These are phyloP conservation scores for Coemansia sp. DNA, from an alignment of 192 early-diverging fungal genomes.

Conservation along the genomic window DNA sequence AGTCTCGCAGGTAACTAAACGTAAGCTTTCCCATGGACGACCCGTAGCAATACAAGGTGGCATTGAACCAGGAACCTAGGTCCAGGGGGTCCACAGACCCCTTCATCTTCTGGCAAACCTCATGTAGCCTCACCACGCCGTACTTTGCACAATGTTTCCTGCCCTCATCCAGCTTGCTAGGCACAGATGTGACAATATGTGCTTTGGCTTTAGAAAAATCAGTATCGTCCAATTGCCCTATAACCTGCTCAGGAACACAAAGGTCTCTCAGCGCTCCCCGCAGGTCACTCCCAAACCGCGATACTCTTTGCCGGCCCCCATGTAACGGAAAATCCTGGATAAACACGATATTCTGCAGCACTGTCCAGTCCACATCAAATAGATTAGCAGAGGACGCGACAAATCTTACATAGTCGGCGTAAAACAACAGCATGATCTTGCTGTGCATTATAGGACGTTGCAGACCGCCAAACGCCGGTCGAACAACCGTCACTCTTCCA, in stretches of 20 bases:
- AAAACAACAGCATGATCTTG: constrained; percentile 66
- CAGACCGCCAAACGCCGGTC: constrained; percentile 51
- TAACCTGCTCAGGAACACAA: constrained; percentile 52
- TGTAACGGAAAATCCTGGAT: constrained; percentile 63
- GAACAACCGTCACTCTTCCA: constrained; percentile 35
- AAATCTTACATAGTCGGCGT: constrained; percentile 55
- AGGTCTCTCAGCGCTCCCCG: constrained; percentile 50
- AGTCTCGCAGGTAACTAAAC: constrained; percentile 12
- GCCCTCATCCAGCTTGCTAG: constrained; percentile 31
- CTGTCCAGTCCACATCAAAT: constrained; percentile 55
- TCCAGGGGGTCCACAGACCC: not conserved
- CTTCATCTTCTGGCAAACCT: constrained; percentile 31
- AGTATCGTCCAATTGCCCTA: constrained; percentile 35
- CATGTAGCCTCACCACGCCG: constrained; percentile 51
- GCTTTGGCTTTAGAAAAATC: constrained; percentile 57
- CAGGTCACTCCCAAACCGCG: constrained; percentile 53
- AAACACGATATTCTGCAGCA: constrained; percentile 62
- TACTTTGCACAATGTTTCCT: constrained; percentile 35
- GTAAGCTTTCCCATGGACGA: constrained; percentile 36
- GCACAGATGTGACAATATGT: constrained; percentile 57
- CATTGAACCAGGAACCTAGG: constrained; percentile 3
- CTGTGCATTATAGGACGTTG: constrained; percentile 58
- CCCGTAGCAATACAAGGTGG: constrained; percentile 32
- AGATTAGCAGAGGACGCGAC: constrained; percentile 63
- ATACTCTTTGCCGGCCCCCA: not conserved